These are phyloP conservation scores for Hygrocybe punicea DNA, from an alignment of 768 basidiomycete species.

Conservation along the genomic window DNA sequence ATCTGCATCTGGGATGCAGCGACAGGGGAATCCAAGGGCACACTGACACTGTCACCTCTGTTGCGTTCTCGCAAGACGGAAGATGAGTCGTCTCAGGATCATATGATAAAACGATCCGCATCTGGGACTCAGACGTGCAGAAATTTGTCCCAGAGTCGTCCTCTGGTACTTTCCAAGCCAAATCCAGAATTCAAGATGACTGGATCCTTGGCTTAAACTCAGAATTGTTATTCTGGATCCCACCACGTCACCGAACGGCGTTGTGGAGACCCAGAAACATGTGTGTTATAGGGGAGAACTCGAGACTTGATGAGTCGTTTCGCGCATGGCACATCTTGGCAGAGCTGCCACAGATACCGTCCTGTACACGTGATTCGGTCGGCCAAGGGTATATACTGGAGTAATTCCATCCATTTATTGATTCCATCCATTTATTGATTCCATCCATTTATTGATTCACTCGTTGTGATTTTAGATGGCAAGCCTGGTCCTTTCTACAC, in stretches of 20 bases:
- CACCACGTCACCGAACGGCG: neutral
- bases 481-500: too few species aligned
- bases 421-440: too few species aligned
- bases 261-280: slow-evolving; percentile 1
- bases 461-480: too few species aligned
- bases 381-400: too few species aligned
- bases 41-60: slow-evolving; percentile 2
- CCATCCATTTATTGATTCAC: too few species aligned
- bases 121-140: neutral
- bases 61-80: slow-evolving; percentile 14
- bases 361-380: too few species aligned
- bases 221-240: slow-evolving; percentile 4
- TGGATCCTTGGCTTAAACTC: neutral
- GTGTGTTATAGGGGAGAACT: neutral
- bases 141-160: too few species aligned
- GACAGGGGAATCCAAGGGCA: slow-evolving; percentile 13
- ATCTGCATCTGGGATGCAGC: slow-evolving; percentile 14
- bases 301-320: neutral
- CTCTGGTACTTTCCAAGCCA: neutral
- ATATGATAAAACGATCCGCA: too few species aligned
- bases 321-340: slow-evolving; percentile 3
- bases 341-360: too few species aligned
- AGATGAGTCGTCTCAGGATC: too few species aligned
- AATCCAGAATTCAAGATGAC: neutral
- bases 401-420: too few species aligned